Base-by-base conservation (phyloP, 495 filamentous ascomycete genomes). In the Apiosordaria backusii region DNA sequence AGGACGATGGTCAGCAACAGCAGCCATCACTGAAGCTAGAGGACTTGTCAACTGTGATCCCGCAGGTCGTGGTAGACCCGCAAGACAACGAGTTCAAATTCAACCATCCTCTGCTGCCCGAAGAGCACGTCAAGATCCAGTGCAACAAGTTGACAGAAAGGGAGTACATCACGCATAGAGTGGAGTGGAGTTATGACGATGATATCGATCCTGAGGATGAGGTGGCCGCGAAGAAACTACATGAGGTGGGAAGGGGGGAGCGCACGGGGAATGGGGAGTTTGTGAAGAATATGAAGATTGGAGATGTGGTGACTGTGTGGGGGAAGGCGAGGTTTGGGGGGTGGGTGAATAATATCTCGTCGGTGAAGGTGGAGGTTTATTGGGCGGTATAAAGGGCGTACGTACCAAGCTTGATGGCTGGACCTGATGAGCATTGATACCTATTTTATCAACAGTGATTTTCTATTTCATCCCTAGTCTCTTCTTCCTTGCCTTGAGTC, bases 261-360 rank as follows among this genome's bases (percentile, higher is more conserved):
- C 82, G 67, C n/a, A 87, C 83, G 21, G 78, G 79, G n/a, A 78
- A 84, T 72, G 84, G 88, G 50, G 77, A 78, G 50, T 84, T 80
- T 65, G 84, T 92, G 19, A 77, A 84, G 16, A 76, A 80, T 29
- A 68, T 91, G 70, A 79, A 81, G 66, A 68, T 89, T 19, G 89
- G 89, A 0, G 89, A 92, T 75, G 79, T 85, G 16, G 78, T 92
- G 50, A 85, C 85, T 2, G 70, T 92, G 21, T 90, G 88, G 87
- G 88, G 77, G 4, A 82, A 84, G 62, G 82, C 87, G 0, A 79
- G 87, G 61, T 92, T 89, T 70, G 78, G 78, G 0, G 84, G 79
- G 0, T 92, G 90, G 90, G 27, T 29, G 0, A 91, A 91, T 63
- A 63, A 80, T 61, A 78, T 91, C 9, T 68, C 86, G 35, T 75